Conservation (phyloP, 2,329 filamentous ascomycete genomes). For the Escovopsis weberi region DNA sequence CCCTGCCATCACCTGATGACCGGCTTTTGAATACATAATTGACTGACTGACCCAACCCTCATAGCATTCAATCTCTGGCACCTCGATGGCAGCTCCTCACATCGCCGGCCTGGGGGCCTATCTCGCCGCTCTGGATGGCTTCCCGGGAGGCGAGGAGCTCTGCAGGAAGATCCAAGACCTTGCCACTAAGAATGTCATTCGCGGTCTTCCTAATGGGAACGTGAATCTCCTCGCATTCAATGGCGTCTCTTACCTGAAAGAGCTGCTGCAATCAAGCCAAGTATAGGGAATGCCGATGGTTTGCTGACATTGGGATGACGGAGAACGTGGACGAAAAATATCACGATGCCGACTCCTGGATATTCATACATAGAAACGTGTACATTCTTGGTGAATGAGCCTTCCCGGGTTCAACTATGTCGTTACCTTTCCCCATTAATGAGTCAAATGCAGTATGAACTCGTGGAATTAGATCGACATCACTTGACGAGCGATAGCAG, state of each 20-base stretch:
- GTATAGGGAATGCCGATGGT: too few relatives aligned
- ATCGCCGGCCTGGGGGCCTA: constrained; percentile 29
- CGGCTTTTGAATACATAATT: background rate
- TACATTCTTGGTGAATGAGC: too few relatives aligned
- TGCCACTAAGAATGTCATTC: constrained; percentile 20
- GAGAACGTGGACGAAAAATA: background rate
- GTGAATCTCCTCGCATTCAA: constrained; percentile 32
- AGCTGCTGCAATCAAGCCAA: too few relatives aligned
- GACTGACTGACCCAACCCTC: background rate
- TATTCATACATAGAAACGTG: too few relatives aligned
- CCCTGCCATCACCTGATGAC: too few relatives aligned
- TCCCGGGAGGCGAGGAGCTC: constrained; percentile 12
- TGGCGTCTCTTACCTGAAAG: constrained; percentile 13
- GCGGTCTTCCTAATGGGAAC: constrained; percentile 17
- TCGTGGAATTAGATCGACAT: too few relatives aligned
- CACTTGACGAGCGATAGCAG: too few relatives aligned
- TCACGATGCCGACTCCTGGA: background rate
- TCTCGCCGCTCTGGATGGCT: constrained; percentile 26
- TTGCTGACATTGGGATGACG: background rate
- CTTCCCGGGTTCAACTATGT: too few relatives aligned
- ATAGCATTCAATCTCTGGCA: constrained; percentile 26
- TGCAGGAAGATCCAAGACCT: constrained; percentile 15
- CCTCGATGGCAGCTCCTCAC: constrained; percentile 30
- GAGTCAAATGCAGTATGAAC: too few relatives aligned
- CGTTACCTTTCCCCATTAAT: too few relatives aligned